phyloP scores from a whole-genome alignment of 106 monocot genomes.

The Acorus calamus region DNA sequence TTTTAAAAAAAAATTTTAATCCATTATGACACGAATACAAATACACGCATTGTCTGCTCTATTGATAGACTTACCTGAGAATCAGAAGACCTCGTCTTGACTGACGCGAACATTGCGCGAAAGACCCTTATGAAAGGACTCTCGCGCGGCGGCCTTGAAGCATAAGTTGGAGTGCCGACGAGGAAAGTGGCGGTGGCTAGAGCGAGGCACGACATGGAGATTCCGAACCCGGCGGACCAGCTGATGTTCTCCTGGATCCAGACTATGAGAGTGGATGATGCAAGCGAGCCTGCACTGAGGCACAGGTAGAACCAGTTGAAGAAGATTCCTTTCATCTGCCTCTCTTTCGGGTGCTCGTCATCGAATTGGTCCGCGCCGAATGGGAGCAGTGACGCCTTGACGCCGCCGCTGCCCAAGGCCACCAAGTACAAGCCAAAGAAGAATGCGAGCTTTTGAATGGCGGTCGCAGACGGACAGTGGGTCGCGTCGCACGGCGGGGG shows the following conservation, averaged over 20 bases:
- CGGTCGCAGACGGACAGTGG: background rate
- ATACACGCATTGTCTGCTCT: conserved; percentile 15
- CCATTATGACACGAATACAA: conserved; percentile 12
- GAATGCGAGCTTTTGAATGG: conserved; percentile 10
- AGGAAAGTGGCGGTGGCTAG: conserved; percentile 20
- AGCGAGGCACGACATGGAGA: conserved; percentile 19
- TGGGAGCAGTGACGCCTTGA: conserved; percentile 28
- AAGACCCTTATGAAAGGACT: conserved; percentile 17
- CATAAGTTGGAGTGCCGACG: conserved; percentile 17
- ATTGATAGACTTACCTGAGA: conserved; percentile 7
- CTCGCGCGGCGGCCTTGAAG: conserved; percentile 8
- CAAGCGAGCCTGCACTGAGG: conserved; percentile 18
- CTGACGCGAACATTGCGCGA: conserved; percentile 18
- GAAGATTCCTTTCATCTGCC: conserved; percentile 12
- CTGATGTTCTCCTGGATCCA: conserved; percentile 41
- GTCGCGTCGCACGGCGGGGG: background rate
- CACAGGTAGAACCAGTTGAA: conserved; percentile 30
- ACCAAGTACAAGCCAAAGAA: conserved; percentile 37
- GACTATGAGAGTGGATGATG: conserved; percentile 24
- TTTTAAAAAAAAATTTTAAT: no score
- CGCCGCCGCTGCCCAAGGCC: conserved; percentile 35
- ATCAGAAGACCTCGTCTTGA: conserved; percentile 11
- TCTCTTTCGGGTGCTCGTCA: conserved; percentile 18
- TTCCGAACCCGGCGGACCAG: conserved; percentile 34
- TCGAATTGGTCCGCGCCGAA: conserved; percentile 49